phyloP scores from a whole-genome alignment of 1,139 yeast genomes.

The Geotrichum siamense region DNA sequence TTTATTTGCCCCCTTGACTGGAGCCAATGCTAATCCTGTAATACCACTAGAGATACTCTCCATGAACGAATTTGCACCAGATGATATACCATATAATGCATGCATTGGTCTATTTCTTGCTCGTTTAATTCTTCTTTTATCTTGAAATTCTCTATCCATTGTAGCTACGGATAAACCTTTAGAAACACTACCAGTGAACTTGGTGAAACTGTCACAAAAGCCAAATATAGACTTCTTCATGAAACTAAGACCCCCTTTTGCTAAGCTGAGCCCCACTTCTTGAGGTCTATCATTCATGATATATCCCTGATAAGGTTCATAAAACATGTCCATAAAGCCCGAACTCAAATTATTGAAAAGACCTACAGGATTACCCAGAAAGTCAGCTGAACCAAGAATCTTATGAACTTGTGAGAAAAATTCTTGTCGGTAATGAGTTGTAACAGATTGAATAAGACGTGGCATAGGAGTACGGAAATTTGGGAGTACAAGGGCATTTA shows the following conservation, averaged over 20 bases:
- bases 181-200: constrained; percentile 88
- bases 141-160: constrained; percentile 79
- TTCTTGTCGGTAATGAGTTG: constrained; percentile 87
- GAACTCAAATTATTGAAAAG: constrained; percentile 86
- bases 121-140: constrained; percentile 62
- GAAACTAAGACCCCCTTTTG: constrained; percentile 92
- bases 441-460: constrained; percentile 59
- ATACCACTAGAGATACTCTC: constrained; percentile 86
- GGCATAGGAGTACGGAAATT: constrained; percentile 84
- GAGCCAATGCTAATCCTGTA: constrained; percentile 84
- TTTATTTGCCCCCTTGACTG: constrained; percentile 75
- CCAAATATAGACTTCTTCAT: constrained; percentile 94
- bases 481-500: constrained; percentile 81
- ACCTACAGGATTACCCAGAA: constrained; percentile 96
- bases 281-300: constrained; percentile 92
- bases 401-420: constrained; percentile 88
- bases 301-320: constrained; percentile 96
- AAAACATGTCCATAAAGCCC: constrained; percentile 92
- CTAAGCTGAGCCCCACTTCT: constrained; percentile 89
- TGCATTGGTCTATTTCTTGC: constrained; percentile 77
- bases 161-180: constrained; percentile 91
- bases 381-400: constrained; percentile 91
- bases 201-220: constrained; percentile 84
- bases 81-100: constrained; percentile 79
- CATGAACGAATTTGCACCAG: constrained; percentile 83